These are phyloP conservation scores for Craspedostauros australis DNA, from an alignment of 108 stramenopile species.

Conservation along the genomic window DNA sequence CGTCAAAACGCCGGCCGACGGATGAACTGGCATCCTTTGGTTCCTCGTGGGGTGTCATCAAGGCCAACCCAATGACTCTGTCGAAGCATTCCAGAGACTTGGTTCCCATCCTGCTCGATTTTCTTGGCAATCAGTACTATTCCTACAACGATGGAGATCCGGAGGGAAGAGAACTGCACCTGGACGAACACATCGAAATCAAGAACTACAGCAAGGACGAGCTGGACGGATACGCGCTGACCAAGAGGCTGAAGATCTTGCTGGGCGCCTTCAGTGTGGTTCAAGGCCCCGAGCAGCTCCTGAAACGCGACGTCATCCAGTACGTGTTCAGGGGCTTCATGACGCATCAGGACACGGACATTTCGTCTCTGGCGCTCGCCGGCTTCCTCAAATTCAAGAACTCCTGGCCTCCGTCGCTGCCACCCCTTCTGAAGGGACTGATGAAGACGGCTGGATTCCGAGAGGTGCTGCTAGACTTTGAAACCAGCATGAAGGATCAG, in stretches of 20 bases:
- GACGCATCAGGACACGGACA: constrained; percentile 48
- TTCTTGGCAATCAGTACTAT: constrained; percentile 70
- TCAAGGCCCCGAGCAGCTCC: constrained; percentile 73
- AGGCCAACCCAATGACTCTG: constrained; percentile 43
- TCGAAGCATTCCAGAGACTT: constrained; percentile 61
- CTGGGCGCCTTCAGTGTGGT: constrained; percentile 71
- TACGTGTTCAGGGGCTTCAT: constrained; percentile 50
- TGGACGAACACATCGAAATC: constrained; percentile 23
- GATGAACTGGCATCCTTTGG: constrained; percentile 53
- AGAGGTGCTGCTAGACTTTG: constrained; percentile 60
- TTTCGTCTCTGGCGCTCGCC: constrained; percentile 53
- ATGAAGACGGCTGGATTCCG: constrained; percentile 60
- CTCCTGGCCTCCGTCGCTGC: constrained; percentile 49
- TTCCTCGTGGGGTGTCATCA: constrained; percentile 60
- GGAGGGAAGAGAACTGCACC: constrained; percentile 50
- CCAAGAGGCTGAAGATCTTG: constrained; percentile 50
- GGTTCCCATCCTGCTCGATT: constrained; percentile 75
- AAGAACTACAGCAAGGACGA: constrained; percentile 10
- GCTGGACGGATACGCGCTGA: constrained; percentile 33
- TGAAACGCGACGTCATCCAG: constrained; percentile 49
- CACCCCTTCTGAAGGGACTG: constrained; percentile 37
- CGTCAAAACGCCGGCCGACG: constrained; percentile 40
- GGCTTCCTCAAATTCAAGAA: constrained; percentile 62
- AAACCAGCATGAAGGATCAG: constrained; percentile 35
- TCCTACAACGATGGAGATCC: constrained; percentile 61